These are phyloP conservation scores for Macrophomina tecta DNA, from an alignment of 2,329 filamentous ascomycete genomes.

Conservation along the genomic window DNA sequence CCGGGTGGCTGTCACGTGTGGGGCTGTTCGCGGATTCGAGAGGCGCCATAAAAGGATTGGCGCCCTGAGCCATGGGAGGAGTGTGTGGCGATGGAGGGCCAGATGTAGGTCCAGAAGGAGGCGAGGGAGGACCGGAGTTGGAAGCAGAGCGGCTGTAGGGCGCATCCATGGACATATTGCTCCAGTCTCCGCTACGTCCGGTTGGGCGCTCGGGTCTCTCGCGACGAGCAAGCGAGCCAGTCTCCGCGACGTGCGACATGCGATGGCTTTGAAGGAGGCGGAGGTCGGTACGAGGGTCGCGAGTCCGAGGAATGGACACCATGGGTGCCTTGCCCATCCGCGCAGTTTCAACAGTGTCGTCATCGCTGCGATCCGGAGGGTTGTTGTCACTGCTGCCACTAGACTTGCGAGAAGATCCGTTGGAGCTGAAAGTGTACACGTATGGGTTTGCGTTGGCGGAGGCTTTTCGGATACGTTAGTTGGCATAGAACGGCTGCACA, in stretches of 20 bases:
- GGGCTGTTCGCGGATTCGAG: conserved; percentile 30
- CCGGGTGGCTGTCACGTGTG: conserved; percentile 36
- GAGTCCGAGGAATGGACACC: conserved; percentile 36
- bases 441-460: conserved; percentile 4
- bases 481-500: too few relatives aligned
- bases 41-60: conserved; percentile 29
- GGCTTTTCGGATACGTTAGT: not conserved
- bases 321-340: conserved; percentile 6
- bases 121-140: conserved; percentile 11
- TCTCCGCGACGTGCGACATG: conserved; percentile 57
- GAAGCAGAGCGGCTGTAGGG: conserved; percentile 17
- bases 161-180: conserved; percentile 42
- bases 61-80: conserved; percentile 33
- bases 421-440: conserved; percentile 1
- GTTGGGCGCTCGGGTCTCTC: conserved; percentile 39
- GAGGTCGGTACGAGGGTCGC: conserved; percentile 26
- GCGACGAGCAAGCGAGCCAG: conserved; percentile 53
- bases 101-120: conserved; percentile 5
- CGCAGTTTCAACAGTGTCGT: not conserved
- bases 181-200: conserved; percentile 46
- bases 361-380: conserved; percentile 9
- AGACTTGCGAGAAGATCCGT: conserved; percentile 23
- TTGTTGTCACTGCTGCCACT: conserved; percentile 23
- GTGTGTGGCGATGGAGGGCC: conserved; percentile 10
- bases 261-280: conserved; percentile 53